Evolutionary conservation across 2,329 filamentous ascomycete genomes (phyloP), one percentile per base, ranked within the genome.

Genomic region (Neofusicoccum sp.): DNA sequence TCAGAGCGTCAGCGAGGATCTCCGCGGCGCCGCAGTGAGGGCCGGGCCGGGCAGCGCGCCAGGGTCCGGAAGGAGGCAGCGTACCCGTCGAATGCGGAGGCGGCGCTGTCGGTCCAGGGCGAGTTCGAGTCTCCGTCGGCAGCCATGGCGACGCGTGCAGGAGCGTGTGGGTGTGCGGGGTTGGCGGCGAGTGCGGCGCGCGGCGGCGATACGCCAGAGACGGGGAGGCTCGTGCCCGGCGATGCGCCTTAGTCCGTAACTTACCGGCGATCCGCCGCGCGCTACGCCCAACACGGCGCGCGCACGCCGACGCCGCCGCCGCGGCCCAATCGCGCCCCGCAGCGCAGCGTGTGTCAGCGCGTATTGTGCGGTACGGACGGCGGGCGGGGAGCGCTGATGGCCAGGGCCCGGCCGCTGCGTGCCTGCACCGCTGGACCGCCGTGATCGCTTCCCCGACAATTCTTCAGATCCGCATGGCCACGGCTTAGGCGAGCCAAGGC

Each of bases 21-120:
- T 28, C 7, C 16, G 28, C n/a, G 30, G 41, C 43, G 28, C 26
- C 9, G 34, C 45, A 7, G 7, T 14, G 47, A 59, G 57, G 57
- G 57, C 34, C 57, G 44, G 56, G 56, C 41, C 56, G 44, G 56
- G 43, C 41, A 47, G 57, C 24, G 14, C 26, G 26, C 34, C 26
- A n/a, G 44, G 43, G 44, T 20, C 47, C n/a, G 38, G 61, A 48
- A 45, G 11, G 33, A 33, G 57, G 28, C 30, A 60, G 53, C 69
- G 61, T 69, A 78, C 76, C 69, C 75, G 58, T 74, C 73, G 69
- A 76, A 79, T 57, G 47, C 72, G 47, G 67, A 68, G 44, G 73
- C 75, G 53, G 75, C 70, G 54, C 71, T 70, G 33, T 72, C 67
- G 20, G 62, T 65, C 67, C 67, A 70, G n/a, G 61, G 62, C 66